These are phyloP conservation scores for Lunasporangiospora selenospora DNA, from an alignment of 192 early-diverging fungal genomes.

Conservation along the genomic window DNA sequence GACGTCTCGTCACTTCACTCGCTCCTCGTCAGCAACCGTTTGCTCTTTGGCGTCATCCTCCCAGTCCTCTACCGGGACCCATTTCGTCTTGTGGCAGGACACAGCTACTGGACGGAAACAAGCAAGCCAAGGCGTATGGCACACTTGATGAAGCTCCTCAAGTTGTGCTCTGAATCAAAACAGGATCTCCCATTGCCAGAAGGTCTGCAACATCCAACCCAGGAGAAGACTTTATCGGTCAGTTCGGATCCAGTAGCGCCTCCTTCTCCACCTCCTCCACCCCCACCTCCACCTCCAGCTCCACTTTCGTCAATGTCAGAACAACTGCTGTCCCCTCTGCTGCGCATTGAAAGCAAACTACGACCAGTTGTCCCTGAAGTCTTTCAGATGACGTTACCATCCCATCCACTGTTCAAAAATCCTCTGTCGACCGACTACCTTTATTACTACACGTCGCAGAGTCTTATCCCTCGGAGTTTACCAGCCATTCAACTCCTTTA, in stretches of 20 bases:
- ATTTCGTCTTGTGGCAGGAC: conserved; percentile 15
- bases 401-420: neutral
- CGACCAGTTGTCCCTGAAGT: no score
- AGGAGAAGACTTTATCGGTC: no score
- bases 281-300: no score
- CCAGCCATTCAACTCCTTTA: conserved; percentile 4
- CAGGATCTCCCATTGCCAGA: no score
- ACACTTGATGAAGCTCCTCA: conserved; percentile 10
- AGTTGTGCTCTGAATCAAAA: no score
- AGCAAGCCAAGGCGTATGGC: conserved; percentile 6
- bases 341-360: no score
- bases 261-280: no score
- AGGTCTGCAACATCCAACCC: no score
- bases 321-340: no score
- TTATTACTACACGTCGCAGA: conserved; percentile 22
- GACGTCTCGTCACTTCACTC: conserved; percentile 10
- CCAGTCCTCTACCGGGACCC: conserved; percentile 28
- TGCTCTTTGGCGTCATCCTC: conserved; percentile 10
- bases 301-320: no score
- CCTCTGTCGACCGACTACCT: conserved; percentile 29
- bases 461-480: conserved; percentile 12
- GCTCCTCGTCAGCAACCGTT: conserved; percentile 17
- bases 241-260: no score
- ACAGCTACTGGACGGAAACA: conserved; percentile 1
- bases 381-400: no score